These are phyloP conservation scores for Auricularia sp. DNA, from an alignment of 768 basidiomycete species.

Conservation along the genomic window DNA sequence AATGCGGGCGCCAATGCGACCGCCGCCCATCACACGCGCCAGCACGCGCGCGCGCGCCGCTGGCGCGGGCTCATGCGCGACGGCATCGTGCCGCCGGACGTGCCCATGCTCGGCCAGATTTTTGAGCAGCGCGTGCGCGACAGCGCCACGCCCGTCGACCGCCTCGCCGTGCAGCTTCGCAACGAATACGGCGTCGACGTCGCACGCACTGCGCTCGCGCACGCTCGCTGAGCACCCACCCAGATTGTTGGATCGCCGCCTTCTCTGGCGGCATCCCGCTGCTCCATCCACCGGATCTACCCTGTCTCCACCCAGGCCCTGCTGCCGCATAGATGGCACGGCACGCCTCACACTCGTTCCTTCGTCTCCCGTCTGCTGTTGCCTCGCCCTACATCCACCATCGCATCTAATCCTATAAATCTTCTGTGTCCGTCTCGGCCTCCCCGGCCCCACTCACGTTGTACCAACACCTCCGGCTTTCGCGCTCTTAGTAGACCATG, in stretches of 20 bases:
- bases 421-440: no score
- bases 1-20: background rate
- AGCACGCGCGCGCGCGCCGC: background rate
- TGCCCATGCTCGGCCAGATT: background rate
- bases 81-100: background rate
- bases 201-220: background rate
- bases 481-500: no score
- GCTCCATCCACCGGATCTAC: background rate
- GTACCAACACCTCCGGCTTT: no score
- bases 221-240: background rate
- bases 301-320: background rate
- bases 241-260: background rate
- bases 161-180: background rate
- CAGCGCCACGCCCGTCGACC: background rate
- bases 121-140: background rate
- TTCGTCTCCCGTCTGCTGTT: no score
- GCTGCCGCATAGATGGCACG: background rate
- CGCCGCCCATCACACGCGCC: background rate
- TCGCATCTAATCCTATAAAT: no score
- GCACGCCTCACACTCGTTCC: background rate
- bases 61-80: background rate
- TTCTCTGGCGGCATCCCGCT: background rate
- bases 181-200: background rate
- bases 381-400: no score
- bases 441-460: no score